Conservation (phyloP, 768 basidiomycete species). For the Tricholoma sp. region DNA sequence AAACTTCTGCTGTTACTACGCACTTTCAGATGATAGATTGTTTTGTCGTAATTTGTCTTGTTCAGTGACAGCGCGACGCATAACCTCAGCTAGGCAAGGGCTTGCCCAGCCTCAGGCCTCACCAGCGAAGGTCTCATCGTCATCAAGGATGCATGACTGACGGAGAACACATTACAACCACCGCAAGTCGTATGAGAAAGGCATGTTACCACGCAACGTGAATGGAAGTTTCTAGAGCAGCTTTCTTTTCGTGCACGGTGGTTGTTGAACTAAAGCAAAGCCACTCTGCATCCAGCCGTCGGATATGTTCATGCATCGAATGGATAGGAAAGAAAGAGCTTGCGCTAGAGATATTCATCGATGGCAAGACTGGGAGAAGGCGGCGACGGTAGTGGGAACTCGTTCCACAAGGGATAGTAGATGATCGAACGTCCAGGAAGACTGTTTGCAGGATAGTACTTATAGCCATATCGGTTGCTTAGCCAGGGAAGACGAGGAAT, state of each 20-base stretch:
- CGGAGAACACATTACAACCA: conserved; percentile 43
- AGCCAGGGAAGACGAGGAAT: too few relatives aligned
- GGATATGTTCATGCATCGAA: conserved; percentile 42
- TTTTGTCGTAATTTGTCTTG: conserved; percentile 28
- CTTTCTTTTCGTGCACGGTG: conserved; percentile 20
- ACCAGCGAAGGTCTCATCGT: not conserved
- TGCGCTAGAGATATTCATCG: conserved; percentile 65
- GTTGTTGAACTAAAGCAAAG: conserved; percentile 12
- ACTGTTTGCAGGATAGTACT: not conserved
- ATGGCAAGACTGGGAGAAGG: conserved; percentile 52
- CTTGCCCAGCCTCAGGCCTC: not conserved
- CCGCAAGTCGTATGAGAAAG: conserved; percentile 33
- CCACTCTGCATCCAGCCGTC: conserved; percentile 37
- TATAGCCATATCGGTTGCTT: too few relatives aligned
- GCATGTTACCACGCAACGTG: conserved; percentile 18
- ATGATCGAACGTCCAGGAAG: not conserved
- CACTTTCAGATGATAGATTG: conserved; percentile 21
- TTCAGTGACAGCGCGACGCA: conserved; percentile 46
- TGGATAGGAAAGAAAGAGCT: conserved; percentile 49
- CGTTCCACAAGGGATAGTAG: conserved; percentile 47
- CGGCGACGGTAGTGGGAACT: conserved; percentile 52
- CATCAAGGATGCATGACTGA: conserved; percentile 32
- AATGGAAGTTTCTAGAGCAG: conserved; percentile 36
- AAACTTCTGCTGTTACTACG: conserved; percentile 47
- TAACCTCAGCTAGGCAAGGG: conserved; percentile 39